Evolutionary conservation across 1,284 basidiomycete species (phyloP), one percentile per base, ranked within the genome.

Genomic region (Hypsizygus ulmarius): DNA sequence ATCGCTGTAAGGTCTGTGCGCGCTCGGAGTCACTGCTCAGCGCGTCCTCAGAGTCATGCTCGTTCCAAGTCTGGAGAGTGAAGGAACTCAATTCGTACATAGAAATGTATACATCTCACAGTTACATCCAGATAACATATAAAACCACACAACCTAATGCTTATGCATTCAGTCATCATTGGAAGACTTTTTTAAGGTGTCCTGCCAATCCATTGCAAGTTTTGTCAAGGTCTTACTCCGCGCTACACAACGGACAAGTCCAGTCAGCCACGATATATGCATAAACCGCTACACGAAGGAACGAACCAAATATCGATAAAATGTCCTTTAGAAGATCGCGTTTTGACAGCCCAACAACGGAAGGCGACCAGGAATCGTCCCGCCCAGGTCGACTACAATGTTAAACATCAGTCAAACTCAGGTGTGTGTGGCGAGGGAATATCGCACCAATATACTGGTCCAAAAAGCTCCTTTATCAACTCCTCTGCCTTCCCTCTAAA

Each of bases 401-500:
- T 51, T 43, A 49, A 50, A 10, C 12, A 30, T 45, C 33, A 18
- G 28, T 9, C 42, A n/a, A 32, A 42, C 33, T 33, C 19, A 40
- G 28, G 30, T 34, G 18, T 28, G 5, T 36, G 41, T 12, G 39
- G 42, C 12, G 16, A 43, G 11, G 54, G 36, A 18, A 5, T 25
- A 30, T 52, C 47, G 28, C 56, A 90, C 90, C 84, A 87, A 66
- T 90, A 93, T 38, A 93, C 69, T 0, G 93, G 93, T 6, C 93
- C 94, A 59, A 90, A 84, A 32, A 97, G 72, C 53, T 95, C 93
- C 63, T 78, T 84, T 40, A 94, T 78, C 45, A 97, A 67, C 65
- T 96, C 94, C 64, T 94, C 92, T 7, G 84, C 93, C 61, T 93
- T 91, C 25, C 73, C 85, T 52, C 81, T 73, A 64, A 93, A 92